phyloP scores from a whole-genome alignment of 1,284 basidiomycete genomes.

The Marasmius tenuissimus region DNA sequence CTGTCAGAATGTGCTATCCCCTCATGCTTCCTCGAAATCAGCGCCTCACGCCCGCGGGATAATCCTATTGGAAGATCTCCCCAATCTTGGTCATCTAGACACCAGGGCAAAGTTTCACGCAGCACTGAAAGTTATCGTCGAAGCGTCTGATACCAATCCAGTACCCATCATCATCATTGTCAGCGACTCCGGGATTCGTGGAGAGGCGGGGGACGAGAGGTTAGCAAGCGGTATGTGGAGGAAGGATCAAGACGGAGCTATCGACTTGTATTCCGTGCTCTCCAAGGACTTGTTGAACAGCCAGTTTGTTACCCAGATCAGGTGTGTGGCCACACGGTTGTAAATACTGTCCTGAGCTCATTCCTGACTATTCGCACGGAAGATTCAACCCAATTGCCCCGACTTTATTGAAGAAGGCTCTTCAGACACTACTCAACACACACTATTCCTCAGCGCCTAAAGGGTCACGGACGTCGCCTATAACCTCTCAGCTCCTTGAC shows the following conservation, averaged over 20 bases:
- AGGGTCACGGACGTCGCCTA: constrained; percentile 33
- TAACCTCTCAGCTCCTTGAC: constrained; percentile 43
- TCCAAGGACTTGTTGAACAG: constrained; percentile 58
- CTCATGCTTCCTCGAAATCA: constrained; percentile 14
- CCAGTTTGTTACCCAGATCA: constrained; percentile 73
- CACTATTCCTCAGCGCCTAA: constrained; percentile 50
- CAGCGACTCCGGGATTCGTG: constrained; percentile 79
- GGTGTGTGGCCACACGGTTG: constrained; percentile 42
- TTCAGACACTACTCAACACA: constrained; percentile 61
- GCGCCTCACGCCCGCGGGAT: constrained; percentile 39
- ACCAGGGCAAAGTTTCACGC: constrained; percentile 80
- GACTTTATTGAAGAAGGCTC: constrained; percentile 80
- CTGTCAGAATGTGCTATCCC: constrained; percentile 57
- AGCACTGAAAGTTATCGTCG: constrained; percentile 60
- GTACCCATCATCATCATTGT: constrained; percentile 83
- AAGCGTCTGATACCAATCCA: constrained; percentile 30
- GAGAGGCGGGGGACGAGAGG: constrained; percentile 60
- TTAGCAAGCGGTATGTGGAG: constrained; percentile 42
- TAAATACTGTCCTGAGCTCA: background rate
- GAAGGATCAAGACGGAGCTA: constrained; percentile 46
- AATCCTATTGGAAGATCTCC: constrained; percentile 90
- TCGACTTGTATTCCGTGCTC: constrained; percentile 72
- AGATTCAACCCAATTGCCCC: constrained; percentile 92
- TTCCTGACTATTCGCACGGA: background rate
- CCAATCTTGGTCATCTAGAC: constrained; percentile 79